Conservation (phyloP, 345 rosid genomes). For the Combretum micranthum region DNA sequence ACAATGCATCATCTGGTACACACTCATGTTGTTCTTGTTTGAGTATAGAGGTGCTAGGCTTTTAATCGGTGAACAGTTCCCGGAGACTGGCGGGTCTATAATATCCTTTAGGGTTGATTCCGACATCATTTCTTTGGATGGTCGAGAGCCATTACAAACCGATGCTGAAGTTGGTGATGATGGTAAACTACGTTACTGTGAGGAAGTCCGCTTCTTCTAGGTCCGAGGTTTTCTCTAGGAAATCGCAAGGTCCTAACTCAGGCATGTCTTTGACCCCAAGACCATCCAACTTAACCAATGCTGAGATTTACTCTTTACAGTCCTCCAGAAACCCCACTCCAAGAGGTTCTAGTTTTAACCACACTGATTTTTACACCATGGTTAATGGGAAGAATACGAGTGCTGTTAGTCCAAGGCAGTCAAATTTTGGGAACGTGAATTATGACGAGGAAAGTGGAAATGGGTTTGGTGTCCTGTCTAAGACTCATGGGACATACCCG, state of each 20-base stretch:
- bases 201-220: slow-evolving; percentile 60
- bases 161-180: slow-evolving; percentile 60
- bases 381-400: slow-evolving; percentile 39
- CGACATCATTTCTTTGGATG: slow-evolving; percentile 66
- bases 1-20: slow-evolving; percentile 75
- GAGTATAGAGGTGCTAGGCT: slow-evolving; percentile 68
- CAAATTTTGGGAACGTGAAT: slow-evolving; percentile 48
- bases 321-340: slow-evolving; percentile 68
- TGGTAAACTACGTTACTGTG: slow-evolving; percentile 61
- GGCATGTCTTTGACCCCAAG: slow-evolving; percentile 63
- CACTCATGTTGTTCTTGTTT: slow-evolving; percentile 64
- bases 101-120: slow-evolving; percentile 59
- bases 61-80: slow-evolving; percentile 59
- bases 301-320: slow-evolving; percentile 67
- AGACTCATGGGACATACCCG: slow-evolving; percentile 30
- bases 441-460: slow-evolving; percentile 54
- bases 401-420: slow-evolving; percentile 53
- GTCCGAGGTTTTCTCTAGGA: slow-evolving; percentile 59
- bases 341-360: slow-evolving; percentile 63
- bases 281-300: slow-evolving; percentile 66
- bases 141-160: slow-evolving; percentile 62
- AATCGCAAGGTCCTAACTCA: slow-evolving; percentile 55
- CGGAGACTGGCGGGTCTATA: slow-evolving; percentile 64
- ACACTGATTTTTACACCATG: slow-evolving; percentile 58
- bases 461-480: slow-evolving; percentile 15